Evolutionary conservation across 305 asterid species (phyloP), one percentile per base, ranked within the genome.

Genomic region (Caryopteris hybrid): DNA sequence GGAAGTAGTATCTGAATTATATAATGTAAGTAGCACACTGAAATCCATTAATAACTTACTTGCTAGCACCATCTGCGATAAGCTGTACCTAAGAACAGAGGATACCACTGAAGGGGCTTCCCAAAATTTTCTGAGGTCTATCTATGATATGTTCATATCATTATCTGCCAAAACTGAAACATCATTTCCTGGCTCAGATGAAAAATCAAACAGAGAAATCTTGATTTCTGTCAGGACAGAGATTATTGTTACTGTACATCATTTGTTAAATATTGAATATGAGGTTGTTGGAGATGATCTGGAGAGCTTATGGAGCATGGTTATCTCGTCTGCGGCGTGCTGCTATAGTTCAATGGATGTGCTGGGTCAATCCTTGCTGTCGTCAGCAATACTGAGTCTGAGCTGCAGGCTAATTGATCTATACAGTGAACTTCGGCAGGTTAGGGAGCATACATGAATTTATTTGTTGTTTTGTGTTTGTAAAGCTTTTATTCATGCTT

Each of bases 391-490:
- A 75, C 73, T 79, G 73, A 70, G 80, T 66, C 85, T 93, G 54
- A 84, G 92, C 55, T 86, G 96, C 85, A 78, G 82, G 81, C 68
- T 93, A 29, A 74, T 93, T 68, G 88, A 88, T 76, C 84, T 93
- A 56, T 93, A 90, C 72, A 84, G 95, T 50, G 97, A 93, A 76
- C 97, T 93, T 80, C 95, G 99, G 63, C 97, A 93, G 99, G 97
- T 93, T 64, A 74, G 89, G 75, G 75, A 69, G 67, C 74, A 57
- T 42, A 42, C 39, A 20, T 60, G 20, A 55, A 45, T 47, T 29
- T 46, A 8, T 62, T 16, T 65, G 46, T 57, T n/a, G 25, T 18
- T 58, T 47, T 52, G 20, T 60, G 13, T 41, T 57, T 64, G n/a
- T 58, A 34, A 27, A 29, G 16, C 12, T 20, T 45, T 29, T 22